Conservation (phyloP, 2,329 filamentous ascomycete species). For the Coniochaeta hoffmannii region DNA sequence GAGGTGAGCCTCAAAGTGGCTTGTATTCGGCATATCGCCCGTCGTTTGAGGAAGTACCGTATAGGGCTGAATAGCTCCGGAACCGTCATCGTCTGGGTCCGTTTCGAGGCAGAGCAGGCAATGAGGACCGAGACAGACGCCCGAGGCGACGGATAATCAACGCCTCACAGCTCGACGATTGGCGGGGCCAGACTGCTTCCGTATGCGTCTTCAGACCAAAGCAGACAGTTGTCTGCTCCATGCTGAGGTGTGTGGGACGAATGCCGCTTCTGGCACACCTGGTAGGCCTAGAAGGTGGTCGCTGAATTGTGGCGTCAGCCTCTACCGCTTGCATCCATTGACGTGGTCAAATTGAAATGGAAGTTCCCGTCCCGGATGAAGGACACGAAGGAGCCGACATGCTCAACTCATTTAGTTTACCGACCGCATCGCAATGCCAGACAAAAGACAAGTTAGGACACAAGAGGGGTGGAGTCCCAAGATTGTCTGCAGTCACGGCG, state of each 20-base stretch:
- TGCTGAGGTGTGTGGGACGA: neutral
- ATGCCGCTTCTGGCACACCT: no score
- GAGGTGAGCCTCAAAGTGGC: neutral
- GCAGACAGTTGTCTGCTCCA: neutral
- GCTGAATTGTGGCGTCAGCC: neutral
- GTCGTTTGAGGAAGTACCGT: neutral
- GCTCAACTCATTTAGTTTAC: neutral
- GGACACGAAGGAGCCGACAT: neutral
- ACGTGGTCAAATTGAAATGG: neutral
- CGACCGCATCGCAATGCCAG: neutral
- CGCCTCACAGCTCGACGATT: neutral
- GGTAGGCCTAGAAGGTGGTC: neutral
- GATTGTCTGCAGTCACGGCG: neutral
- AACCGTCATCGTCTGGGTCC: neutral
- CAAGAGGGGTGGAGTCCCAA: neutral
- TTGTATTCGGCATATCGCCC: neutral
- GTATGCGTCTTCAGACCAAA: neutral
- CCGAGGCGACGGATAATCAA: neutral
- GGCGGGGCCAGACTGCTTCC: neutral
- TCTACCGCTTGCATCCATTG: neutral
- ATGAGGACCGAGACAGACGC: neutral
- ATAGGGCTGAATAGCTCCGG: conserved; percentile 1
- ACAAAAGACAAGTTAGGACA: neutral
- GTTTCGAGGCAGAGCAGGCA: neutral
- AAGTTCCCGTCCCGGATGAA: neutral